phyloP scores from a whole-genome alignment of 208 protist genomes.

The Crithidia thermophila region DNA sequence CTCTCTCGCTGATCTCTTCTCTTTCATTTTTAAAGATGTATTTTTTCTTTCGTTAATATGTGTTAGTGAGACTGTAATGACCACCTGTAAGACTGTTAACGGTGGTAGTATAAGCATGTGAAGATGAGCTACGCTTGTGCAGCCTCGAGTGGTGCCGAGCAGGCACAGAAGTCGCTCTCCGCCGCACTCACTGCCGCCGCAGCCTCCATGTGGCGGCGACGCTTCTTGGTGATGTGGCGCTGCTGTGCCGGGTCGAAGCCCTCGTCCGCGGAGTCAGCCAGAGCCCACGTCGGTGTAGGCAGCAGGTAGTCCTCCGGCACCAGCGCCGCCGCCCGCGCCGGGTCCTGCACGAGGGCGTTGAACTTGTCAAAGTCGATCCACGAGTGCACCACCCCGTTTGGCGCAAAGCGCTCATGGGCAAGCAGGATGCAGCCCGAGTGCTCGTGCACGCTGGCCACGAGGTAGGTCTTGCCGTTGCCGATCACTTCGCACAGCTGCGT shows the following conservation, averaged over 20 bases:
- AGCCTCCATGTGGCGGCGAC: slow-evolving; percentile 32
- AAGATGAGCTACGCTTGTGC: slow-evolving; percentile 6
- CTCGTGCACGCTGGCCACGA: slow-evolving; percentile 84
- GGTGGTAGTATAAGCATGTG: no score
- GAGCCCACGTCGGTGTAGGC: slow-evolving; percentile 77
- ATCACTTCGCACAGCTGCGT: slow-evolving; percentile 58
- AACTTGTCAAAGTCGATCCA: slow-evolving; percentile 94
- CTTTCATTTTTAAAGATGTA: no score
- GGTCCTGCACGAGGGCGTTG: slow-evolving; percentile 48
- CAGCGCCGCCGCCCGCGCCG: slow-evolving; percentile 31
- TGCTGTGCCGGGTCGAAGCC: slow-evolving; percentile 90
- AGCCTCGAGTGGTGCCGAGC: background rate
- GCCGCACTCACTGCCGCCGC: background rate
- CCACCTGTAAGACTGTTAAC: no score
- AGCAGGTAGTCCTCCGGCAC: slow-evolving; percentile 76
- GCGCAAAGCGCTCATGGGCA: slow-evolving; percentile 68
- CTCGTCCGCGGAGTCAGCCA: slow-evolving; percentile 55
- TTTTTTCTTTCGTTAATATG: no score
- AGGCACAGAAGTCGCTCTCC: slow-evolving; percentile 8
- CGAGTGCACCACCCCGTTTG: slow-evolving; percentile 68
- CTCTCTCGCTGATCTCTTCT: no score
- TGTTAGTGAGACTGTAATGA: no score
- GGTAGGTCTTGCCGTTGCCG: slow-evolving; percentile 66
- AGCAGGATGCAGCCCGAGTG: slow-evolving; percentile 91
- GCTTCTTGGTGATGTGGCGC: slow-evolving; percentile 65